A percentile compares a stretch with the other conserved stretches of the same genome.
phyloP scores from a whole-genome alignment of 1,284 basidiomycete genomes.

The Calocybe gambosa region DNA sequence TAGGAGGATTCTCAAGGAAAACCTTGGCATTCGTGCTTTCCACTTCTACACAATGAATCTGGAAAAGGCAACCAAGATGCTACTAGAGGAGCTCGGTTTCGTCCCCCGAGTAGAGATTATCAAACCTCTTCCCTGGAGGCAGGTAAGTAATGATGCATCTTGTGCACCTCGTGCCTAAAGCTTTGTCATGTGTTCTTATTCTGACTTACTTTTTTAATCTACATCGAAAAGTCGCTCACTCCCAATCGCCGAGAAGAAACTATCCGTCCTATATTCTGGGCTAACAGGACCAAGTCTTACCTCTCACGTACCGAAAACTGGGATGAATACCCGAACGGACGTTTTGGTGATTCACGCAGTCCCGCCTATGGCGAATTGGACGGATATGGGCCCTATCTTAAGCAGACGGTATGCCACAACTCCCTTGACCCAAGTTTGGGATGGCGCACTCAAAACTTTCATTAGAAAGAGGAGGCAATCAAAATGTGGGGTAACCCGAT shows the following conservation, averaged over 20 bases:
- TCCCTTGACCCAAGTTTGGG: background rate
- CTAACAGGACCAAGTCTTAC: conserved; percentile 88
- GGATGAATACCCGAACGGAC: conserved; percentile 99
- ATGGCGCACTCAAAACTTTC: background rate
- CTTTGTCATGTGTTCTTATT: background rate
- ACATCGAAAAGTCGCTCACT: conserved; percentile 64
- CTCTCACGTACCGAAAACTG: conserved; percentile 91
- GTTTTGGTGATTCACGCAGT: conserved; percentile 94
- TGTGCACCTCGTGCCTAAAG: background rate
- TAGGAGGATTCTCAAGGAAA: conserved; percentile 67
- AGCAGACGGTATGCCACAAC: conserved; percentile 59
- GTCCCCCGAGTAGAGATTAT: conserved; percentile 82
- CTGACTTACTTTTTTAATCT: background rate
- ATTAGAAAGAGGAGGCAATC: conserved; percentile 76
- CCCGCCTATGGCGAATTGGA: conserved; percentile 98
- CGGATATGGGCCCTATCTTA: conserved; percentile 86
- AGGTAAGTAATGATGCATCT: conserved; percentile 38
- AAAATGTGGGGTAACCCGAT: conserved; percentile 86
- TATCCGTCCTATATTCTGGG: conserved; percentile 95
- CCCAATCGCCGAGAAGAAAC: conserved; percentile 82
- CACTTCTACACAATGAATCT: conserved; percentile 99
- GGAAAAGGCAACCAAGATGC: conserved; percentile 91
- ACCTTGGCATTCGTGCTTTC: conserved; percentile 78
- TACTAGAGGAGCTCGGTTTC: conserved; percentile 83
- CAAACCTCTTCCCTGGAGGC: conserved; percentile 90